These are phyloP conservation scores for Scenedesmus sp. DNA, from an alignment of 163 green algal species.

Conservation along the genomic window DNA sequence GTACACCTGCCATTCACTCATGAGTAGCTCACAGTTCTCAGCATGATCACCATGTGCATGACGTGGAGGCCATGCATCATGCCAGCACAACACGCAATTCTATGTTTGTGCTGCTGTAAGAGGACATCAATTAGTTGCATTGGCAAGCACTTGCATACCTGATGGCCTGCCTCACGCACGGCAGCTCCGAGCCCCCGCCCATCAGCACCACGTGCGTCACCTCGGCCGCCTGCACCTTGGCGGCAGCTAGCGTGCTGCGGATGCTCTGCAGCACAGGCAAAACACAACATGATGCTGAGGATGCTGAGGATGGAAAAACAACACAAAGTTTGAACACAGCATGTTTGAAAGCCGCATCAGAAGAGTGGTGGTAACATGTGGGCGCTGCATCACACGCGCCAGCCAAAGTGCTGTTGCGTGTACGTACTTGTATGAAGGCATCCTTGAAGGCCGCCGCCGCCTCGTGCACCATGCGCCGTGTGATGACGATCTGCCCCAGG, in stretches of 20 bases:
- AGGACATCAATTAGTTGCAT: too few relatives aligned
- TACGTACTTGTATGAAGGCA: not conserved
- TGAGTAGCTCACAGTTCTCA: too few relatives aligned
- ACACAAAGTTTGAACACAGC: not conserved
- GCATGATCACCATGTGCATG: too few relatives aligned
- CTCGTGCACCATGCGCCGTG: not conserved
- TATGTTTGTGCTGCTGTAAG: too few relatives aligned
- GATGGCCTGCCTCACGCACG: not conserved
- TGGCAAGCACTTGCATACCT: not conserved
- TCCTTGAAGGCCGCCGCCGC: not conserved
- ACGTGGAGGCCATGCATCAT: too few relatives aligned
- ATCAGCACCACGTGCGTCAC: not conserved
- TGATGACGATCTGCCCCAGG: not conserved
- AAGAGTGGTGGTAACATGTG: too few relatives aligned
- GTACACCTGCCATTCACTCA: too few relatives aligned
- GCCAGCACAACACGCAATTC: too few relatives aligned
- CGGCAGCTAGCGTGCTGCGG: not conserved
- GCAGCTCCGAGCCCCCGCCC: not conserved
- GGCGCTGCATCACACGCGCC: too few relatives aligned
- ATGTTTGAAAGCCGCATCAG: too few relatives aligned
- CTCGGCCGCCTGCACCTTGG: not conserved
- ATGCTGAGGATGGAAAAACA: not conserved
- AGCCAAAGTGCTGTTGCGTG: too few relatives aligned
- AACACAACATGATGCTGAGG: not conserved
- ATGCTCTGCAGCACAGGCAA: not conserved